A percentile compares a stretch with the other conserved stretches of the same genome.
phyloP scores from a whole-genome alignment of 257 asterid genomes.

The Nicotiana noctiflora region DNA sequence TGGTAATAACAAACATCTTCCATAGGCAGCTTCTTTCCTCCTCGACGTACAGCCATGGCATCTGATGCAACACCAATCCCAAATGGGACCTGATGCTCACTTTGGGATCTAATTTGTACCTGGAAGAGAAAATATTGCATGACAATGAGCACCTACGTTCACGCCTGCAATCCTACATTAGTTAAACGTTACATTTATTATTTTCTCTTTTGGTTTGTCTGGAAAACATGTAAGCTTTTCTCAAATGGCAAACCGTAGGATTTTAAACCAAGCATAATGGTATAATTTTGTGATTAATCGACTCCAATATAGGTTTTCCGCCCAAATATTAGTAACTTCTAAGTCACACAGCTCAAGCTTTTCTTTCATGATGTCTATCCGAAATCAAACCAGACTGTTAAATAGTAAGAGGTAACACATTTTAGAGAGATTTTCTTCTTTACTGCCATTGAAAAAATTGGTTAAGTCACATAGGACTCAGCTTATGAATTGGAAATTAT shows the following conservation, averaged over 20 bases:
- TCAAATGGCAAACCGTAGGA: background rate
- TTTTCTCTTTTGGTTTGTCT: background rate
- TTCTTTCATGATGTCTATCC: background rate
- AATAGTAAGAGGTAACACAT: background rate
- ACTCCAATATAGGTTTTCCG: background rate
- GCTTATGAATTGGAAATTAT: background rate
- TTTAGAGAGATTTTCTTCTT: background rate
- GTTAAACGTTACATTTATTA: background rate
- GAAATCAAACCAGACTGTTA: background rate
- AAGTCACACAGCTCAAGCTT: background rate
- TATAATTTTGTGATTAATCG: background rate
- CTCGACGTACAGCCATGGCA: constrained; percentile 83
- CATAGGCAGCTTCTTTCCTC: constrained; percentile 81
- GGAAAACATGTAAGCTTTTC: background rate
- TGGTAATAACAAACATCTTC: constrained; percentile 82
- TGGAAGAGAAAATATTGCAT: constrained; percentile 20
- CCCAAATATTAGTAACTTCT: background rate
- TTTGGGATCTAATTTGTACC: constrained; percentile 56
- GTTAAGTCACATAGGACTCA: too few relatives aligned
- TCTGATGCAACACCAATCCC: constrained; percentile 80
- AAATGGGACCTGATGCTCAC: constrained; percentile 56
- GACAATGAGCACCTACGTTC: background rate
- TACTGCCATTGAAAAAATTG: background rate
- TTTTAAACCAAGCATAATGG: background rate
- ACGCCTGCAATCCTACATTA: constrained; percentile 9